Base-by-base conservation (phyloP, 208 protist species). In the Leishmania tropica region DNA sequence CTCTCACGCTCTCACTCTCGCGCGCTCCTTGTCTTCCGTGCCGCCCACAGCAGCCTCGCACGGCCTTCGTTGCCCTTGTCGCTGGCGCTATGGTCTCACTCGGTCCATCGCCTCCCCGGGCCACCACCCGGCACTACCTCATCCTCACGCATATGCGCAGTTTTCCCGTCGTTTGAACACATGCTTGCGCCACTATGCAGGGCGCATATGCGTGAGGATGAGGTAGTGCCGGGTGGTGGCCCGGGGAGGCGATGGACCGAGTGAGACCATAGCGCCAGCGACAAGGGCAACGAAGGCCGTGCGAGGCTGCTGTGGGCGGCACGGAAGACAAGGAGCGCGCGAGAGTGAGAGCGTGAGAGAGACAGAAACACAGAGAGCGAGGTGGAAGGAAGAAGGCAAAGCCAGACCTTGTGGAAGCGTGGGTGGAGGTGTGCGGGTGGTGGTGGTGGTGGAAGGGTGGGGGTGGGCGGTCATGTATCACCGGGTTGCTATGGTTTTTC, bases 401-500 rank as follows among this genome's bases (percentile, higher is more conserved):
- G 68, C n/a, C 6, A 31, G 4, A 62, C 17, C 8, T 19, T 54
- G 51, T 15, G 17, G 51, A 19, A 0, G 51, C 2, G 51, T 54
- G 51, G 10, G 51, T 54, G 45, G 10, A 11, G 10, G 51, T 54
- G 51, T 54, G 51, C 15, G 51, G 51, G 13, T 10, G 48, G 48
- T 21, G 51, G 5, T 7, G 5, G 51, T 54, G 56, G 21, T 1
- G 56, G 56, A 62, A 17, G 56, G 21, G 37, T 10, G 65, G 40
- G 6, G 68, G 68, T 1, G 21, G 31, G 28, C 4, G 45, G 72
- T 45, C 72, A 76, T 45, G 48, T 60, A 60, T 76, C 72, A 76
- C 72, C 72, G 72, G 72, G 45, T 35, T 35, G 45, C 24, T 21
- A 1, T 75, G n/a, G n/a, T 53, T 76, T 53, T 60, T 76, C 72